Evolutionary conservation across 148 eudicot species (phyloP).

Genomic region (Rhododendron vialii): DNA sequence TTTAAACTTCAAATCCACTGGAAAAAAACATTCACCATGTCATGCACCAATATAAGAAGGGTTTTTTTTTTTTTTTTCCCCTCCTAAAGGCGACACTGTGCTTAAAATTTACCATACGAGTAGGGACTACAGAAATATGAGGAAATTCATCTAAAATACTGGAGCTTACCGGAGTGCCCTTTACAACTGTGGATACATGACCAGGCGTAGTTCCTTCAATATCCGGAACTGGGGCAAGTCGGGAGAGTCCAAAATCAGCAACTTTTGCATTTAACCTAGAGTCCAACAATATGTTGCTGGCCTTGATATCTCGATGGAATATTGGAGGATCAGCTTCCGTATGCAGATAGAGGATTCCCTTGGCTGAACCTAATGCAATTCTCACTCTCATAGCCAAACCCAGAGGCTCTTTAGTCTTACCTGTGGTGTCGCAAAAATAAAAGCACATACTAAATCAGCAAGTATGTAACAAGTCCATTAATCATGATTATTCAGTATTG

Average conservation of each 20-base stretch:
- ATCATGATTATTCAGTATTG: background rate
- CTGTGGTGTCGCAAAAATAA: conserved; percentile 27
- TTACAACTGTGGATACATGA: conserved; percentile 82
- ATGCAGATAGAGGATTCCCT: conserved; percentile 88
- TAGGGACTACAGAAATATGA: background rate
- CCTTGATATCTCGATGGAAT: conserved; percentile 87
- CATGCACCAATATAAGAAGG: background rate
- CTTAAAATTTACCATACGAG: background rate
- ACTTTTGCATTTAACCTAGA: conserved; percentile 64
- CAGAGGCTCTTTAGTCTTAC: conserved; percentile 36
- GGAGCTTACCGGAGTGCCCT: conserved; percentile 75
- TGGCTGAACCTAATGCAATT: conserved; percentile 68
- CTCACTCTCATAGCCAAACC: conserved; percentile 52
- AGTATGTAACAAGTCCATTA: background rate
- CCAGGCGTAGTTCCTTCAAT: conserved; percentile 50
- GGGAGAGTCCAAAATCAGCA: conserved; percentile 91
- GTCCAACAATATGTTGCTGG: conserved; percentile 81
- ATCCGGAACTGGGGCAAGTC: conserved; percentile 79
- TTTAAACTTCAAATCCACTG: background rate
- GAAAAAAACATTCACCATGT: background rate
- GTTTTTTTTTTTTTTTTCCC: background rate
- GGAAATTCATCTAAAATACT: background rate
- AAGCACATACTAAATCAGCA: background rate
- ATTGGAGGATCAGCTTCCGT: conserved; percentile 94
- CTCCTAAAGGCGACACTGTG: background rate